Conservation (phyloP, 306 rosid genomes). For the Cucurbita moschata region DNA sequence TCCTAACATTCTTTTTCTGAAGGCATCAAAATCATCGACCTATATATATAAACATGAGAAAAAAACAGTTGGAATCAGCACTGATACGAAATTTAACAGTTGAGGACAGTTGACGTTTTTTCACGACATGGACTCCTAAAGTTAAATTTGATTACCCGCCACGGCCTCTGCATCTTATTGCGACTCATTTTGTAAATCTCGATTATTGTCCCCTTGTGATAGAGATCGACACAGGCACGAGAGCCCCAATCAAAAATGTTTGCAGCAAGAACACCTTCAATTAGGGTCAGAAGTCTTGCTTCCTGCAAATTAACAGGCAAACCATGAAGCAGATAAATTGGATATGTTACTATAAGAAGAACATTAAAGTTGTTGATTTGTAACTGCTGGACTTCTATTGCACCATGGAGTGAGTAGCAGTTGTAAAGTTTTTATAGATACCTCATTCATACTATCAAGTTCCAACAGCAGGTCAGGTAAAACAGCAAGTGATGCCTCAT, state of each 20-base stretch:
- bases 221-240: constrained; percentile 95
- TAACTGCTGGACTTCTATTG: not conserved
- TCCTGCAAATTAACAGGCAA: constrained; percentile 41
- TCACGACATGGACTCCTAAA: not conserved
- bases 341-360: not conserved
- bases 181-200: constrained; percentile 98
- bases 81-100: not conserved
- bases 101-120: not conserved
- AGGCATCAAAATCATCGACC: constrained; percentile 87
- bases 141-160: constrained; percentile 48
- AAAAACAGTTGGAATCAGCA: not conserved
- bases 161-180: constrained; percentile 93
- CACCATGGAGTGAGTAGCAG: not conserved
- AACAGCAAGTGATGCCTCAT: constrained; percentile 98
- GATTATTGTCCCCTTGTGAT: constrained; percentile 93
- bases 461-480: constrained; percentile 80
- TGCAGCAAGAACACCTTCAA: constrained; percentile 98
- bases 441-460: constrained; percentile 91
- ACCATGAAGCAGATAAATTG: not conserved
- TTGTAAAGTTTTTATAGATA: constrained; percentile 13
- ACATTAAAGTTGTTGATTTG: not conserved
- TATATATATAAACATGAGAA: constrained; percentile 11
- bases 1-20: constrained; percentile 76
- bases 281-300: constrained; percentile 64
- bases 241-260: constrained; percentile 99